These are phyloP conservation scores for Boletus huronensis DNA, from an alignment of 768 basidiomycete genomes.

Conservation along the genomic window DNA sequence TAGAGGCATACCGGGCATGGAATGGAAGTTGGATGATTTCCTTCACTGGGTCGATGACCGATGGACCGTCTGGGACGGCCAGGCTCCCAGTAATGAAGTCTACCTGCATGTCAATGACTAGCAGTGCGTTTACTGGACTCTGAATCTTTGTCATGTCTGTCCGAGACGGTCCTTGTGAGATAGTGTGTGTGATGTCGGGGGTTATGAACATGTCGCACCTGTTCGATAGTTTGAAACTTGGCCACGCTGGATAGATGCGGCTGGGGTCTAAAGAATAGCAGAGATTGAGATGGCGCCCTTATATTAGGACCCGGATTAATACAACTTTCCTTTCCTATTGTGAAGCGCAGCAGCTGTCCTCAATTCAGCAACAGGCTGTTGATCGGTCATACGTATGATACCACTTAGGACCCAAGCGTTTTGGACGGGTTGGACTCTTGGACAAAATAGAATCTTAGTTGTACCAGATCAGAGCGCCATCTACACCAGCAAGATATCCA, in stretches of 20 bases:
- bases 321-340: neutral
- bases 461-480: neutral
- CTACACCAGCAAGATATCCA: neutral
- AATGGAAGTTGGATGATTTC: conserved; percentile 58
- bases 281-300: neutral
- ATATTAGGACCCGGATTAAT: too few species aligned
- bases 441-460: too few species aligned
- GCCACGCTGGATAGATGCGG: neutral
- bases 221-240: neutral
- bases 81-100: conserved; percentile 79
- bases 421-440: too few species aligned
- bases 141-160: conserved; percentile 16
- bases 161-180: neutral
- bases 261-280: neutral
- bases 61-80: conserved; percentile 58
- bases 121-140: conserved; percentile 41
- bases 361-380: neutral
- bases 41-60: conserved; percentile 55
- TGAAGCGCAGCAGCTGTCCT: neutral
- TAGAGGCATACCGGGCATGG: conserved; percentile 47
- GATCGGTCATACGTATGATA: neutral
- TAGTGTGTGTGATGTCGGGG: neutral
- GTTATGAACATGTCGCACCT: neutral
- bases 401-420: neutral
- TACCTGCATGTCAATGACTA: conserved; percentile 79